Conservation (phyloP, 306 rosid species). For the Lablab purpureus region DNA sequence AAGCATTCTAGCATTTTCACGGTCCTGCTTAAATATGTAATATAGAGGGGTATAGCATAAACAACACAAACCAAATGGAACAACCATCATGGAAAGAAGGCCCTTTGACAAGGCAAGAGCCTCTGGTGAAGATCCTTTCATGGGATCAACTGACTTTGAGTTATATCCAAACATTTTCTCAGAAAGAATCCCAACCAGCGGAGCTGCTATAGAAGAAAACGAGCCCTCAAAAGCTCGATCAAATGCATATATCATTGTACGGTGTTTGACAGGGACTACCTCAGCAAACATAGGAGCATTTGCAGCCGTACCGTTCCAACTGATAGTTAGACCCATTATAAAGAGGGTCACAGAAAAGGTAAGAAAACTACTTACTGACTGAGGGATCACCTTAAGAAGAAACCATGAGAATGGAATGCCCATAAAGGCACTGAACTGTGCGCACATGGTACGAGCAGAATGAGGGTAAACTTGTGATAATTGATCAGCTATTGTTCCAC, state of each 20-base stretch:
- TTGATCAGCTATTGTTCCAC: slow-evolving; percentile 82
- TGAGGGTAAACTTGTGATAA: slow-evolving; percentile 72
- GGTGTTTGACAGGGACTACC: slow-evolving; percentile 87
- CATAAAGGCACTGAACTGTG: slow-evolving; percentile 95
- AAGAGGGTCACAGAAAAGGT: slow-evolving; percentile 77
- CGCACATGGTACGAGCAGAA: slow-evolving; percentile 91
- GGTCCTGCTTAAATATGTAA: slow-evolving; percentile 69
- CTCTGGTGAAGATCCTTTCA: slow-evolving; percentile 70
- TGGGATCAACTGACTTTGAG: slow-evolving; percentile 73
- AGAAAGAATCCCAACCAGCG: slow-evolving; percentile 93
- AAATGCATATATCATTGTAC: slow-evolving; percentile 96
- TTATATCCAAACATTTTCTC: slow-evolving; percentile 86
- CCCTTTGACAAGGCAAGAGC: slow-evolving; percentile 95
- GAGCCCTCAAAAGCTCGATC: slow-evolving; percentile 99
- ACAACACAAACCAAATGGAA: slow-evolving; percentile 94
- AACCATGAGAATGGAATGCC: slow-evolving; percentile 93
- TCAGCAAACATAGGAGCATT: slow-evolving; percentile 96
- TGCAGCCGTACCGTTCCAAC: slow-evolving; percentile 91
- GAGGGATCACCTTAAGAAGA: slow-evolving; percentile 85
- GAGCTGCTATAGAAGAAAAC: slow-evolving; percentile 92
- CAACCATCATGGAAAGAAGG: slow-evolving; percentile 82
- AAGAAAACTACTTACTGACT: slow-evolving; percentile 70
- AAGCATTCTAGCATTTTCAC: slow-evolving; percentile 67
- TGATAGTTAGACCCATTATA: slow-evolving; percentile 90
- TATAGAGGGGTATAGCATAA: slow-evolving; percentile 90